Percentiles rank a stretch among this genome's conserved stretches.
Evolutionary conservation across 768 basidiomycete genomes (phyloP).

Genomic region (Naematelia aurantialba): DNA sequence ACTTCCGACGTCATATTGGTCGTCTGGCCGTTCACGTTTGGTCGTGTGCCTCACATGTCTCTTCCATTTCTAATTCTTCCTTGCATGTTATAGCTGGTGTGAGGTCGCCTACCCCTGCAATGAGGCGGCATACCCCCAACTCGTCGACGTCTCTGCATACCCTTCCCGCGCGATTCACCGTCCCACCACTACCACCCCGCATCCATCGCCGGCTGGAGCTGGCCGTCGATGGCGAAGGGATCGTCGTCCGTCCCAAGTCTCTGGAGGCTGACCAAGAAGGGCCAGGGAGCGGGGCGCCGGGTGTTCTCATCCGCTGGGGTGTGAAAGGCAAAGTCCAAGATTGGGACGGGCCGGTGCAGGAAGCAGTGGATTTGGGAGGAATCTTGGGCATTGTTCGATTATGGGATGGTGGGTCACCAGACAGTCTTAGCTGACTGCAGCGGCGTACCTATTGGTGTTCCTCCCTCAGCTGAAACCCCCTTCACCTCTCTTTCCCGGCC

Average conservation of each 20-base stretch:
- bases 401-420: constrained; percentile 38
- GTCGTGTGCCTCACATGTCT: not conserved
- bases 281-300: not conserved
- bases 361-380: constrained; percentile 37
- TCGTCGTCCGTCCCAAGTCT: constrained; percentile 22
- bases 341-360: not conserved
- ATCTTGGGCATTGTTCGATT: constrained; percentile 40
- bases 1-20: too few species aligned
- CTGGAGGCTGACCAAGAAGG: not conserved
- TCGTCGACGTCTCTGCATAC: not conserved
- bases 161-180: constrained; percentile 37
- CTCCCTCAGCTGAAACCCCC: constrained; percentile 15
- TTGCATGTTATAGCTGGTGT: not conserved
- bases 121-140: not conserved
- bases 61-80: not conserved
- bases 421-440: constrained; percentile 5
- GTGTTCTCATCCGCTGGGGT: constrained; percentile 37
- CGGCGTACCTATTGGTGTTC: constrained; percentile 43
- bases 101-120: not conserved
- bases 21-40: too few species aligned
- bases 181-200: constrained; percentile 42
- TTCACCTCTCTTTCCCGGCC: constrained; percentile 26
- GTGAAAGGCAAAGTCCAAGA: constrained; percentile 30
- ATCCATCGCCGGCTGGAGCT: constrained; percentile 39
- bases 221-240: constrained; percentile 24